Base-by-base conservation (phyloP, 768 basidiomycete genomes). In the Agaricus subrufescens region DNA sequence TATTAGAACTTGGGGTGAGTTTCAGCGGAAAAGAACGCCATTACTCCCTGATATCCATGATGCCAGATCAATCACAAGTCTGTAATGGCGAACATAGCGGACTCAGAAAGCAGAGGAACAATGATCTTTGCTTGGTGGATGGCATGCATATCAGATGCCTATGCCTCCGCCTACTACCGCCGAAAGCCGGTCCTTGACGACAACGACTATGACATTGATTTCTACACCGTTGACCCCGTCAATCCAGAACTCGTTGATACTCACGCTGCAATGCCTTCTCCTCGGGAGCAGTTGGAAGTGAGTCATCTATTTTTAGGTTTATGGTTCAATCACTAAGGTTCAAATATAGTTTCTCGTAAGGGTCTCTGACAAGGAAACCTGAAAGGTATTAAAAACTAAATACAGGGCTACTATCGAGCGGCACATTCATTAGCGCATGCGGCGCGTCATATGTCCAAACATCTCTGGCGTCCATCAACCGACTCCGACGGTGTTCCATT, bases 41-140 rank as follows among this genome's bases (percentile, higher is more conserved):
- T 43, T 31, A 38, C 54, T 34, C 9, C 38, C 49, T 60, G 11
- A 47, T 30, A 26, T 45, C 15, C 44, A 39, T 45, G 30, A 52
- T 54, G 25, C 38, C 63, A 91, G 89, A 89, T 92, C 67, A 92
- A 91, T 69, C 88, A 91, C 64, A 91, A 89, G 68, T 83, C 88
- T 3, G 86, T 86, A 38, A 84, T 89, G 74, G 77, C 81, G 9
- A 82, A 77, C 57, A 89, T 91, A 60, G 78, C 82, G 59, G 88
- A 91, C 65, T 77, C 82, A 40, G 90, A 91, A 63, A 83, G 77
- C 49, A 83, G 87, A 51, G 87, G 89, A 26, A 91, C 87, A 5
- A 89, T 93, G 86, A 87, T 90, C 50, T 94, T 92, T 65, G 87
- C 92, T 1, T 94, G 93, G 88, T 95, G 94, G 92, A 89, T 94